Evolutionary conservation across 2,329 filamentous ascomycete genomes (phyloP).

Genomic region (Thielaviopsis punctulata): DNA sequence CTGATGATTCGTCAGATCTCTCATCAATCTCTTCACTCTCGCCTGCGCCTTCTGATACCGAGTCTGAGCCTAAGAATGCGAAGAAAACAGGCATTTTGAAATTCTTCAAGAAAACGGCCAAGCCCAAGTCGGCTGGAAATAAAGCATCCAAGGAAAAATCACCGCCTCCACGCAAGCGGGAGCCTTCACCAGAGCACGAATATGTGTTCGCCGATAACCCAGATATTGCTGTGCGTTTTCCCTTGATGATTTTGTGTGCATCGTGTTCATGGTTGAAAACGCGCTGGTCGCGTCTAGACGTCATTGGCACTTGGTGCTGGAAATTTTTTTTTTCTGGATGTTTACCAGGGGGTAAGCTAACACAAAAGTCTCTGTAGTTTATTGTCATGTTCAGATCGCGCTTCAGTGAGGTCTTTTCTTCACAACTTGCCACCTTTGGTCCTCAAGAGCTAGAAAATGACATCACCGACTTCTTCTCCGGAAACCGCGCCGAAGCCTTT

Average conservation of each 20-base stretch:
- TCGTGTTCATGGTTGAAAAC: slow-evolving; percentile 22
- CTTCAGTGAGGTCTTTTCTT: slow-evolving; percentile 77
- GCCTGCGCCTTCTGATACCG: slow-evolving; percentile 27
- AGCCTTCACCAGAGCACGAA: slow-evolving; percentile 79
- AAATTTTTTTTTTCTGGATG: slow-evolving; percentile 2
- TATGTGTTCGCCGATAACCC: slow-evolving; percentile 78
- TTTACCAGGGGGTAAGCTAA: background rate
- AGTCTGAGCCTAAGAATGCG: slow-evolving; percentile 35
- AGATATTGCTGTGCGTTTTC: slow-evolving; percentile 68
- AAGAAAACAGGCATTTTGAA: slow-evolving; percentile 44
- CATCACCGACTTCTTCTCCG: slow-evolving; percentile 58
- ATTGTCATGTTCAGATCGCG: slow-evolving; percentile 95
- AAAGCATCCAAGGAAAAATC: slow-evolving; percentile 36
- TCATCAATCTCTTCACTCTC: slow-evolving; percentile 37
- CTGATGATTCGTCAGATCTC: slow-evolving; percentile 45
- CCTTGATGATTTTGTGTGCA: slow-evolving; percentile 1
- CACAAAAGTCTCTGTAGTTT: slow-evolving; percentile 44
- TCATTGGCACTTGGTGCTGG: slow-evolving; percentile 14
- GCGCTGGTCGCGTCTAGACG: slow-evolving; percentile 32
- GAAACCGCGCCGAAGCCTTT: slow-evolving; percentile 71
- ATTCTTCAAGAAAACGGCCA: slow-evolving; percentile 32
- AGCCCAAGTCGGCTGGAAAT: slow-evolving; percentile 20
- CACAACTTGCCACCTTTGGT: slow-evolving; percentile 74
- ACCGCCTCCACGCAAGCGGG: slow-evolving; percentile 58
- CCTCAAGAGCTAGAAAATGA: slow-evolving; percentile 90